These are phyloP conservation scores for Eucalyptus cloeziana DNA, from an alignment of 345 rosid genomes.

Conservation along the genomic window DNA sequence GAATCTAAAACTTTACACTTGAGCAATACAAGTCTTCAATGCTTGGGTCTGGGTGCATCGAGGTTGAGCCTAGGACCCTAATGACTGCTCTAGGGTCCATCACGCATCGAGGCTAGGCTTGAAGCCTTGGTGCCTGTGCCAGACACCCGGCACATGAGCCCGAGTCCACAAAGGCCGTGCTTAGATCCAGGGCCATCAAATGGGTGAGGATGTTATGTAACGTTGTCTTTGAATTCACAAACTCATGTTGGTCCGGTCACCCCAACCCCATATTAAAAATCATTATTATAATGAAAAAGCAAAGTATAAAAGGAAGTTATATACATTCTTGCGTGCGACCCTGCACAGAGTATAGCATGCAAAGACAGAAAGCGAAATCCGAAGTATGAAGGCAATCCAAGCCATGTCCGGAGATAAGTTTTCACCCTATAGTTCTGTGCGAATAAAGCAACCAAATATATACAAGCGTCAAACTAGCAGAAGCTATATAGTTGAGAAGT, in stretches of 20 bases:
- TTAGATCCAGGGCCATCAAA: neutral
- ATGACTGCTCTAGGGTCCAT: fast-evolving
- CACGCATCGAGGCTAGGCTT: neutral
- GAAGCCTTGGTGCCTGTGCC: neutral
- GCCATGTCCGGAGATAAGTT: neutral
- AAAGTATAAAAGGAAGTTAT: neutral
- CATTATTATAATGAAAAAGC: neutral
- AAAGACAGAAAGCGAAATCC: neutral
- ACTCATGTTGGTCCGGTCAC: neutral
- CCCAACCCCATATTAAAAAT: neutral
- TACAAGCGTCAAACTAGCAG: neutral
- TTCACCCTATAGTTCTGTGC: neutral
- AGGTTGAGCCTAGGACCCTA: neutral
- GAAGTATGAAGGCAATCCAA: neutral
- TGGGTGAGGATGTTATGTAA: neutral
- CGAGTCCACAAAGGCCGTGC: neutral
- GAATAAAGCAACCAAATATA: neutral
- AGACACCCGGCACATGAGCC: neutral
- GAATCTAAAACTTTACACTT: neutral
- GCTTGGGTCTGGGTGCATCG: fast-evolving
- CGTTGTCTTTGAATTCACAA: neutral
- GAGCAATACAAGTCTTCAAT: neutral
- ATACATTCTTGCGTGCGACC: neutral
- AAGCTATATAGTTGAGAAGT: neutral
- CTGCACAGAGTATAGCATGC: neutral